These are phyloP conservation scores for Pyricularia pennisetigena DNA, from an alignment of 2,329 filamentous ascomycete species.

Conservation along the genomic window DNA sequence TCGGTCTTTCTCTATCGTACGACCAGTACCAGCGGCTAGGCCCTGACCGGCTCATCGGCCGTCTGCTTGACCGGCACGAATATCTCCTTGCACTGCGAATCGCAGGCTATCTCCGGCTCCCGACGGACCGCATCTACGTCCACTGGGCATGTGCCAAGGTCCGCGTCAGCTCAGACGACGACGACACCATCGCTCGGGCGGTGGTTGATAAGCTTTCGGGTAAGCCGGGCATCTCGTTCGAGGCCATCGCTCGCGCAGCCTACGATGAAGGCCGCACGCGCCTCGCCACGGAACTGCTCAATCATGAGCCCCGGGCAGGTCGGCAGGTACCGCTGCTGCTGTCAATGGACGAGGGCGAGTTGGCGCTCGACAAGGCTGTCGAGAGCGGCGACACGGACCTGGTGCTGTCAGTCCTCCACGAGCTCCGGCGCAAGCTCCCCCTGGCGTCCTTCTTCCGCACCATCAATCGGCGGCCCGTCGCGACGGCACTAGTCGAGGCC, in stretches of 20 bases:
- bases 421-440: conserved; percentile 82
- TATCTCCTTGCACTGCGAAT: conserved; percentile 85
- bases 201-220: conserved; percentile 81
- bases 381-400: conserved; percentile 93
- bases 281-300: conserved; percentile 84
- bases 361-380: conserved; percentile 92
- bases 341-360: conserved; percentile 90
- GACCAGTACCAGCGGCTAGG: conserved; percentile 90
- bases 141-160: conserved; percentile 97
- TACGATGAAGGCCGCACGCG: conserved; percentile 86
- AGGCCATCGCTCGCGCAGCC: conserved; percentile 83
- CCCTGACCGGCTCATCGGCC: conserved; percentile 75
- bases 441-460: conserved; percentile 86
- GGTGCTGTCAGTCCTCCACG: conserved; percentile 78
- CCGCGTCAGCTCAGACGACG: conserved; percentile 71
- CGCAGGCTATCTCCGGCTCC: conserved; percentile 75
- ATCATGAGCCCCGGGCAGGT: conserved; percentile 90
- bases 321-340: conserved; percentile 89
- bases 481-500: conserved; percentile 82
- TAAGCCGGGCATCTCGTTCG: conserved; percentile 90
- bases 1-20: conserved; percentile 83
- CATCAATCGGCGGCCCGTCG: conserved; percentile 76
- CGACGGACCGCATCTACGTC: conserved; percentile 84
- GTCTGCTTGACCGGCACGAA: conserved; percentile 80
- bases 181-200: conserved; percentile 75